phyloP scores from a whole-genome alignment of 2,329 filamentous ascomycete genomes.

The Aspergillus novofumigatus region DNA sequence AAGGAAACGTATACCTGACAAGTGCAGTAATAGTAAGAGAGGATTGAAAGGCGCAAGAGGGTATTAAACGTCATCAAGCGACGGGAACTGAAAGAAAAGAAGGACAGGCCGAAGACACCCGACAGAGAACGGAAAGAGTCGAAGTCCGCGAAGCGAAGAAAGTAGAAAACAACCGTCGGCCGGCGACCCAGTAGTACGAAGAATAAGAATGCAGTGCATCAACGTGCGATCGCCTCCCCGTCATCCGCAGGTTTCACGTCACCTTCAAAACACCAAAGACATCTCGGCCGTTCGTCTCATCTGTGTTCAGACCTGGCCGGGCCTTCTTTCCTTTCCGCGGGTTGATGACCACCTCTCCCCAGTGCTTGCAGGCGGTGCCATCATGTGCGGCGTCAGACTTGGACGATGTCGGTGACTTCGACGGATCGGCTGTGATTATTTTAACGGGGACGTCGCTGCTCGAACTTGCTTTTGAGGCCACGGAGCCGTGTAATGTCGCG shows the following conservation, averaged over 20 bases:
- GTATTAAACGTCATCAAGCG: neutral
- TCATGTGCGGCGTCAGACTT: constrained; percentile 8
- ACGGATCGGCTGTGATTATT: constrained; percentile 14
- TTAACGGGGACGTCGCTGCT: constrained; percentile 15
- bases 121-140: constrained; percentile 10
- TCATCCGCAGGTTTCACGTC: constrained; percentile 9
- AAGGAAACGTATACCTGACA: constrained; percentile 1
- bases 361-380: constrained; percentile 36
- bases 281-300: constrained; percentile 25
- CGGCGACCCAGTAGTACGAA: constrained; percentile 23
- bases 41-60: constrained; percentile 3
- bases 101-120: neutral
- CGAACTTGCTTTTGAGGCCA: constrained; percentile 20
- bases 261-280: constrained; percentile 41
- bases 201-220: constrained; percentile 8
- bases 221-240: constrained; percentile 10
- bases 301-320: constrained; percentile 21
- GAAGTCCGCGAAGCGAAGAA: constrained; percentile 6
- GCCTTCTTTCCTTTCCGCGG: constrained; percentile 31
- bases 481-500: constrained; percentile 31
- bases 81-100: constrained; percentile 2
- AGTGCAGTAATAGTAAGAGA: neutral
- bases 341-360: constrained; percentile 43
- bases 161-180: constrained; percentile 21
- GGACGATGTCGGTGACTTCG: constrained; percentile 10